Evolutionary conservation across 2,329 filamentous ascomycete genomes (phyloP).

Genomic region (Sarocladium strictum): DNA sequence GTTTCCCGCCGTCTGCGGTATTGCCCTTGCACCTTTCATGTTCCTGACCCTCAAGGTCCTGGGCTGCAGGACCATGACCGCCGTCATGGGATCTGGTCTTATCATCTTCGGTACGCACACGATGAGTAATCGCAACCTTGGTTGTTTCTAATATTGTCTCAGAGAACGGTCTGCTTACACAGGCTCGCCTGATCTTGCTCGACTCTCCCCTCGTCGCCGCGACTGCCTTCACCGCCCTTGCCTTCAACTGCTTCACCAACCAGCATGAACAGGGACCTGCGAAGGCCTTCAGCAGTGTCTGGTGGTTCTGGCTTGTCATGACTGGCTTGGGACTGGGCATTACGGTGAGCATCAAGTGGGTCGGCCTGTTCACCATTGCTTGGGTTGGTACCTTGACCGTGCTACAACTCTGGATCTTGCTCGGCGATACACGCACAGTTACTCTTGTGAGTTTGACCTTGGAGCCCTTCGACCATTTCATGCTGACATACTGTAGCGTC

Average conservation of each 20-base stretch:
- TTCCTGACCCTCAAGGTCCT: conserved; percentile 89
- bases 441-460: conserved; percentile 52
- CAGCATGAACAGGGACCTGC: conserved; percentile 89
- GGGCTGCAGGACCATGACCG: conserved; percentile 82
- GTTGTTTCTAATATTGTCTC: conserved; percentile 22
- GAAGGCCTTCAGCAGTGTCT: conserved; percentile 80
- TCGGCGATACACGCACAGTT: conserved; percentile 83
- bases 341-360: conserved; percentile 96
- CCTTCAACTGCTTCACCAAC: conserved; percentile 91
- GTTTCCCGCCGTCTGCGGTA: conserved; percentile 82
- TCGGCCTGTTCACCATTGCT: conserved; percentile 95
- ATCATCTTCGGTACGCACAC: conserved; percentile 75
- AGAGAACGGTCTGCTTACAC: conserved; percentile 95
- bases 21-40: conserved; percentile 84
- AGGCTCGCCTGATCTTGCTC: conserved; percentile 90
- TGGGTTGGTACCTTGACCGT: conserved; percentile 92
- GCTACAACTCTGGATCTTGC: conserved; percentile 89
- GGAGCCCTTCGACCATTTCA: not conserved
- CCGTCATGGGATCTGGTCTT: conserved; percentile 74
- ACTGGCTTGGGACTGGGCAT: conserved; percentile 84
- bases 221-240: conserved; percentile 83
- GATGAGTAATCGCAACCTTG: too few species aligned
- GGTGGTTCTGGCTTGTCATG: conserved; percentile 96
- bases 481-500: conserved; percentile 38
- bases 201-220: conserved; percentile 92